phyloP scores from a whole-genome alignment of 2,329 filamentous ascomycete species.

The Aspergillus proliferans region DNA sequence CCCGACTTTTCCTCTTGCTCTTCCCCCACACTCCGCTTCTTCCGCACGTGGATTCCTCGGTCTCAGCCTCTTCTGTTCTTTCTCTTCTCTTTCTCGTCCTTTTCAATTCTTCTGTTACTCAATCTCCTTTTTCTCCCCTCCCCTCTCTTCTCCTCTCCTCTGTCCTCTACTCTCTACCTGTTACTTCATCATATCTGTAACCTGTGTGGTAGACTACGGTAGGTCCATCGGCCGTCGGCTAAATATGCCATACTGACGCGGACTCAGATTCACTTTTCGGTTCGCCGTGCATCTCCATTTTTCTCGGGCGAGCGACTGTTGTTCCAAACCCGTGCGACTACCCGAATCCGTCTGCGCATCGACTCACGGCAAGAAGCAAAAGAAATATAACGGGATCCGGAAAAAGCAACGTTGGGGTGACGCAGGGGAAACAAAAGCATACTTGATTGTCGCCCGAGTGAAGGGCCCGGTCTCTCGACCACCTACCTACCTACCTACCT shows the following conservation, averaged over 20 bases:
- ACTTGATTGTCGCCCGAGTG: conserved; percentile 1
- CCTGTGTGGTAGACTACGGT: not conserved
- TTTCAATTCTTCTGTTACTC: conserved; percentile 4
- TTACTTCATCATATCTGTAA: no score
- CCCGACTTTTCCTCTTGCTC: conserved; percentile 19
- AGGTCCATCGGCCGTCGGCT: not conserved
- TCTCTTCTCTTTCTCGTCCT: not conserved
- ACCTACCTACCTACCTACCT: not conserved
- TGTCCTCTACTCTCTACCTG: not conserved
- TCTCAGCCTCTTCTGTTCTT: not conserved
- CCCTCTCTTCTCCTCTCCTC: not conserved
- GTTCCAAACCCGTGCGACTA: no score
- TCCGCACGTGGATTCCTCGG: conserved; percentile 8
- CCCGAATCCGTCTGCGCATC: no score
- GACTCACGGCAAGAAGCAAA: no score
- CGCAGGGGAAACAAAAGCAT: no score
- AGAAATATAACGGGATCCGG: no score
- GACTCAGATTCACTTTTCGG: not conserved
- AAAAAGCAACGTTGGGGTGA: no score
- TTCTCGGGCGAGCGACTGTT: no score
- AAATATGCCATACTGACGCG: conserved; percentile 11
- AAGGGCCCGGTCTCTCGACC: not conserved
- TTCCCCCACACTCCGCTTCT: conserved; percentile 33
- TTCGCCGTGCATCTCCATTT: no score
- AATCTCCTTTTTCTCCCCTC: not conserved